Base-by-base conservation (phyloP, 805 yeast genomes). In the Dipodascus geniculatus region DNA sequence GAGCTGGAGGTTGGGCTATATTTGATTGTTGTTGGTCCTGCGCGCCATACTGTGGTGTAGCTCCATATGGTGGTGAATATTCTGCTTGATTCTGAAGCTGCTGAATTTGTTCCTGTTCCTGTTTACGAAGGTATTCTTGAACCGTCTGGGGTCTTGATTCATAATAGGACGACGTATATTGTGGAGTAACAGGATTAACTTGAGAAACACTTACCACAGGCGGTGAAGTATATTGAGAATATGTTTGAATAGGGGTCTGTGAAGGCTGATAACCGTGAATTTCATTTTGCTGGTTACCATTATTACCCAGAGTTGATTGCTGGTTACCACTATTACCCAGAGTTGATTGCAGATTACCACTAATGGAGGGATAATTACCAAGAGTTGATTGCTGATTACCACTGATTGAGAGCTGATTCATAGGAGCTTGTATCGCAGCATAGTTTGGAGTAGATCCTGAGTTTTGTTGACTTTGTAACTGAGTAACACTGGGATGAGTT, bases 151-250 rank as follows among this genome's bases (percentile, higher is more conserved):
- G 44, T 3, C 44, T 4, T 6, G 33, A 28, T 11, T 28, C 33
- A 28, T 6, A 28, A 38, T 38, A 14, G 17, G 44, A 38, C 4
- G 44, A 38, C 6, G 17, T 17, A n/a, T 38, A 38, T n/a, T 17
- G 17, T 38, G 44, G 44, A 38, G 44, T 38, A n/a, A 38, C 20
- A n/a, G 44, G 44, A n/a, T 38, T 38, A n/a, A 38, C 20, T 38
- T 38, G 44, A 11, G 44, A 38, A 11, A 38, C 44, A 38, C 44
- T 38, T 38, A 38, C 44, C 6, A 38, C 4, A n/a, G 44, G 44
- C 33, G 33, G 33, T 28, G 33, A 28, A 28, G 33, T 6, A 28
- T 28, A 28, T 28, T 28, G 33, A 6, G 33, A 28, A 28, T 28
- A 28, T 11, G 6, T 6, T 11, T 28, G 33, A 28, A 11, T 28